Base-by-base conservation (phyloP, 2,329 filamentous ascomycete species). In the Dactylellina cionopaga region DNA sequence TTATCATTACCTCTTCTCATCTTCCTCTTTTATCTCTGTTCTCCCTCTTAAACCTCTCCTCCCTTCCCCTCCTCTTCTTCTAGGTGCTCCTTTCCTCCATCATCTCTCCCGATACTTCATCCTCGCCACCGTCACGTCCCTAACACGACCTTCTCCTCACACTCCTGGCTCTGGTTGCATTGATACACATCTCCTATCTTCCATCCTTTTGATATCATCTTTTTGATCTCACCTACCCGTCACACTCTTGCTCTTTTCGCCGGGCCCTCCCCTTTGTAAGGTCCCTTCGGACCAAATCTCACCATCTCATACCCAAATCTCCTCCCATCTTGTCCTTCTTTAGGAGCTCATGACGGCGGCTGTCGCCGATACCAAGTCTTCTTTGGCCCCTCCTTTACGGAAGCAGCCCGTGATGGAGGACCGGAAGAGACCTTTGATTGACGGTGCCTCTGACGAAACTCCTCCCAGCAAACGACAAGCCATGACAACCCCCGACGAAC, bases 351-450 rank as follows among this genome's bases (percentile, higher is more conserved):
- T 65, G 63, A 73, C 58, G 63, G 71, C 58, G 68, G 65, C 59
- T 56, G 63, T 70, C 69, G 62, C 64, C 62, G 74, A 75, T 60
- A 59, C 58, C 41, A 69, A 68, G 15, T 68, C 74, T 59, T 56
- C 65, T 56, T 68, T 75, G 69, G 62, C 49, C 41, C 56, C 75
- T 76, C 62, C 71, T 68, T 75, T 75, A 76, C 75, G 75, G 82
- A 77, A 79, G 79, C 58, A 77, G 79, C 73, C 74, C 79, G 91
- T 83, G 85, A 99, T 98, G 94, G 95, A 99, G 87, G 95, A 98
- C 85, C 92, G 95, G 87, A 99, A 99, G 87, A 89, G 95, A 87
- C 90, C 92, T 80, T 86, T 90, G 77, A 86, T 87, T 82, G 90
- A 90, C 80, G 84, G 87, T 79, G 75, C 75, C 59, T 91, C 77